phyloP scores from a whole-genome alignment of 441 rosid genomes.

The Biscutella auriculata region DNA sequence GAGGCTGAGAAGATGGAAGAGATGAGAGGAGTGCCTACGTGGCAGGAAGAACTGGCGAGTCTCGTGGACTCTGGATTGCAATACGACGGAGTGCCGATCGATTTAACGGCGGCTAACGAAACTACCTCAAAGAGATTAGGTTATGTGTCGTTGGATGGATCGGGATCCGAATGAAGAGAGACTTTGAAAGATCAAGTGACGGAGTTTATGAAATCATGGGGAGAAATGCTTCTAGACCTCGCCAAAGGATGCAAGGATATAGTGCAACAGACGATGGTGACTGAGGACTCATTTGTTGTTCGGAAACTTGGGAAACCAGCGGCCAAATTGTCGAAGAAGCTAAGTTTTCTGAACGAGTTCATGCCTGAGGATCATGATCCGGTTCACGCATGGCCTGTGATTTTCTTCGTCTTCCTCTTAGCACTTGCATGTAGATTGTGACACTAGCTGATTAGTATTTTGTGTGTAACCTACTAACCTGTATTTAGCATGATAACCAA shows the following conservation, averaged over 20 bases:
- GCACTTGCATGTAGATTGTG: slow-evolving; percentile 59
- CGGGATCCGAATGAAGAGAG: slow-evolving; percentile 27
- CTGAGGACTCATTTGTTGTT: slow-evolving; percentile 63
- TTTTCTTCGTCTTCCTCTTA: slow-evolving; percentile 53
- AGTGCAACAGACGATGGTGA: slow-evolving; percentile 47
- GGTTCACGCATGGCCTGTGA: slow-evolving; percentile 69
- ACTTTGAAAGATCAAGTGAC: slow-evolving; percentile 53
- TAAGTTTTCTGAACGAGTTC: slow-evolving; percentile 65
- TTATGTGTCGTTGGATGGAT: background rate
- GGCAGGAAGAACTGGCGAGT: slow-evolving; percentile 70
- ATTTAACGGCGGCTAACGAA: slow-evolving; percentile 19
- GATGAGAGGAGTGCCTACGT: slow-evolving; percentile 38
- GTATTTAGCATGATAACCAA: too few relatives aligned
- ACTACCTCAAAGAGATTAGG: slow-evolving; percentile 14
- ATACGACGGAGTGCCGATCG: slow-evolving; percentile 31
- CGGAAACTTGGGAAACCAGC: slow-evolving; percentile 63
- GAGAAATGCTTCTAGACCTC: slow-evolving; percentile 75
- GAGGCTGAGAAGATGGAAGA: slow-evolving; percentile 51
- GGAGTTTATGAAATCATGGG: slow-evolving; percentile 78
- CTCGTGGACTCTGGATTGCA: slow-evolving; percentile 34
- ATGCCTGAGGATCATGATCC: slow-evolving; percentile 99
- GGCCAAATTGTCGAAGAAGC: slow-evolving; percentile 44
- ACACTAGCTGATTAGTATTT: too few relatives aligned
- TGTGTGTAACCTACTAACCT: too few relatives aligned
- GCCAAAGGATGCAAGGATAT: slow-evolving; percentile 78